Percentiles rank a stretch among this genome's conserved stretches.
phyloP scores from a whole-genome alignment of 306 rosid species.

The Fragaria ananassa region DNA sequence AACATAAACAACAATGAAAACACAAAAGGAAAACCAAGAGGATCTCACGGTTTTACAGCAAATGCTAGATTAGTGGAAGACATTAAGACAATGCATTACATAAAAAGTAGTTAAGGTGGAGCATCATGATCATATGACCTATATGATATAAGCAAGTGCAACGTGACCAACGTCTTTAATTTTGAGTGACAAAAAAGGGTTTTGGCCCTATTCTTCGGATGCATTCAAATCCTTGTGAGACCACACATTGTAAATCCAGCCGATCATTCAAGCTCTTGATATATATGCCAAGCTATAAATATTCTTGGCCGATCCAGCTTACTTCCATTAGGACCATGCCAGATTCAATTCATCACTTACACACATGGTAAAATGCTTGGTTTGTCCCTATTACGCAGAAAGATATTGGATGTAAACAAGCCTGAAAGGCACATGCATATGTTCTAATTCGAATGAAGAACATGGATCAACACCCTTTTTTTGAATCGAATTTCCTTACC shows the following conservation, averaged over 20 bases:
- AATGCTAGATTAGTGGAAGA: slow-evolving; percentile 63
- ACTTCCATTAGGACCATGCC: background rate
- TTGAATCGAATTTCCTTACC: background rate
- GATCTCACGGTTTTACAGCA: slow-evolving; percentile 27
- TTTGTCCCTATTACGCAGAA: background rate
- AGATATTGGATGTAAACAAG: background rate
- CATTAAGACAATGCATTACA: slow-evolving; percentile 49
- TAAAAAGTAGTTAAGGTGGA: slow-evolving; percentile 3
- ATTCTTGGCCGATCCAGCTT: background rate
- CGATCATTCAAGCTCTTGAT: background rate
- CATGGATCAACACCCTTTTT: background rate
- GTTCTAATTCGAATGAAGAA: background rate
- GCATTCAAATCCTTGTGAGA: slow-evolving; percentile 19
- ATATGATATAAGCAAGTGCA: slow-evolving; percentile 14
- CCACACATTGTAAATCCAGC: slow-evolving; percentile 20
- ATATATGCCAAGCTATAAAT: background rate
- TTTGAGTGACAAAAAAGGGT: slow-evolving; percentile 8
- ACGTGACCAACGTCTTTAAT: slow-evolving; percentile 36
- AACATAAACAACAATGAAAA: background rate
- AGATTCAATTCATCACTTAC: background rate
- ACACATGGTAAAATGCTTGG: background rate
- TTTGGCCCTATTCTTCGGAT: slow-evolving; percentile 17
- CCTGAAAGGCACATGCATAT: too few species aligned
- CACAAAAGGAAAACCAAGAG: background rate
- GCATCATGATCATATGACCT: background rate